Conservation (phyloP, 768 basidiomycete genomes). For the Podaxis sp. region DNA sequence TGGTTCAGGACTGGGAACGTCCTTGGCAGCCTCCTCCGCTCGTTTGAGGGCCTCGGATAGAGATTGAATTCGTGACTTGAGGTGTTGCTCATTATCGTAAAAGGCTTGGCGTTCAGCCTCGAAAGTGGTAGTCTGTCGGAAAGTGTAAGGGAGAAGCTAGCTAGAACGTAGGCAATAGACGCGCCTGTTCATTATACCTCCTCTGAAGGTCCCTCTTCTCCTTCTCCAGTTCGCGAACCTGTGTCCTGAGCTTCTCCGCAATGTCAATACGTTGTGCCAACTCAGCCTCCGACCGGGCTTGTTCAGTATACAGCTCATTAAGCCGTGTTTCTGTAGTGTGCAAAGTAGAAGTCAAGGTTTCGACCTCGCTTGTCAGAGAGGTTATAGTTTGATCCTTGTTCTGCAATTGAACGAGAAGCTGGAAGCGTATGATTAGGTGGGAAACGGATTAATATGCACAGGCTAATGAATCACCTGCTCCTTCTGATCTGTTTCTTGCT, state of each 20-base stretch:
- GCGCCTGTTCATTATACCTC: constrained; percentile 87
- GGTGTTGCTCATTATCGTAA: constrained; percentile 92
- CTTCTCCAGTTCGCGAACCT: constrained; percentile 84
- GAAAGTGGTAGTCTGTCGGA: constrained; percentile 72
- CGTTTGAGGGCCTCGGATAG: constrained; percentile 68
- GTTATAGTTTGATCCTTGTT: constrained; percentile 74
- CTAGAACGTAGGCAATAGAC: constrained; percentile 14
- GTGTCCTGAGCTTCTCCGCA: constrained; percentile 74
- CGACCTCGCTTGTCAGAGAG: constrained; percentile 62
- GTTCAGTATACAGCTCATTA: constrained; percentile 79
- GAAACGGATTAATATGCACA: constrained; percentile 11
- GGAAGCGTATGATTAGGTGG: constrained; percentile 13
- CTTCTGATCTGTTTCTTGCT: constrained; percentile 78
- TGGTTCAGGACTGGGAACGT: constrained; percentile 26
- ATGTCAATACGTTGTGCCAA: constrained; percentile 81
- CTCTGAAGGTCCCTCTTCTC: constrained; percentile 83
- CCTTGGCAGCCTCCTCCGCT: constrained; percentile 43
- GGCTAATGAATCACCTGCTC: constrained; percentile 57
- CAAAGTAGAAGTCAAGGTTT: constrained; percentile 61
- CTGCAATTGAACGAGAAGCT: constrained; percentile 79
- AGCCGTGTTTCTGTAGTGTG: constrained; percentile 70
- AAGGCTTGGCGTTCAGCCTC: constrained; percentile 91
- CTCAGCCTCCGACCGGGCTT: constrained; percentile 79
- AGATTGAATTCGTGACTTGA: constrained; percentile 86
- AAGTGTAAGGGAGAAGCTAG: constrained; percentile 12